Evolutionary conservation across 202 grass and related monocot species (phyloP), one percentile per base, ranked within the genome.

Genomic region (Bolboschoenoplectus hybrid): DNA sequence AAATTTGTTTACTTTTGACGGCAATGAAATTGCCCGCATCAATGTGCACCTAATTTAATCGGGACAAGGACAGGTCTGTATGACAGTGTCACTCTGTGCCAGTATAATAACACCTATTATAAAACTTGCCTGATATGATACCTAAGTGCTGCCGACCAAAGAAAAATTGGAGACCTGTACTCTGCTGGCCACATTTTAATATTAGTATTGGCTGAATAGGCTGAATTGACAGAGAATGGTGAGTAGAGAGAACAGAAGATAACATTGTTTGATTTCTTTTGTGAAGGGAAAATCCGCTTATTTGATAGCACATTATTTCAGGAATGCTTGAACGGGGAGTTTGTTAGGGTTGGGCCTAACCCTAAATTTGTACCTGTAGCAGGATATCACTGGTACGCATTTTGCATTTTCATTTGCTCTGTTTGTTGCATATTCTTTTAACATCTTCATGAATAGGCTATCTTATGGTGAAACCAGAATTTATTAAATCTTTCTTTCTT

Each of bases 241-340:
- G 38, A 69, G 5, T 43, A 36, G 5, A 43, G 3, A 43, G 43
- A 26, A 26, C 26, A 8, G 11, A 67, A 67, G 11, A 53, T 36
- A 53, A 53, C 11, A 16, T 53, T 53, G 5, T 76, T 67, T 16
- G 20, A 49, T 51, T 76, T 76, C 46, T 20, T 76, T 75, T 52
- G 11, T 53, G 20, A 76, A 53, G 52, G 5, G 53, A 9, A 73
- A 53, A 14, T 87, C 3, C 12, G 34, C 5, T 57, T 82, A 3
- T 0, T 4, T 80, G 60, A 47, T 65, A 53, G 14, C 20, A 55
- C 51, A 57, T 88, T 43, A 7, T 87, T 49, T 5, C 88, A 98
- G 95, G 90, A 95, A 74, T 98, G 95, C 55, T 93, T 98, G 91
- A 95, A 95, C 81, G 95, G 95, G 8, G 95, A 98, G 82, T 98